phyloP scores from a whole-genome alignment of 495 filamentous ascomycete species.

The Penicillium chermesinum region DNA sequence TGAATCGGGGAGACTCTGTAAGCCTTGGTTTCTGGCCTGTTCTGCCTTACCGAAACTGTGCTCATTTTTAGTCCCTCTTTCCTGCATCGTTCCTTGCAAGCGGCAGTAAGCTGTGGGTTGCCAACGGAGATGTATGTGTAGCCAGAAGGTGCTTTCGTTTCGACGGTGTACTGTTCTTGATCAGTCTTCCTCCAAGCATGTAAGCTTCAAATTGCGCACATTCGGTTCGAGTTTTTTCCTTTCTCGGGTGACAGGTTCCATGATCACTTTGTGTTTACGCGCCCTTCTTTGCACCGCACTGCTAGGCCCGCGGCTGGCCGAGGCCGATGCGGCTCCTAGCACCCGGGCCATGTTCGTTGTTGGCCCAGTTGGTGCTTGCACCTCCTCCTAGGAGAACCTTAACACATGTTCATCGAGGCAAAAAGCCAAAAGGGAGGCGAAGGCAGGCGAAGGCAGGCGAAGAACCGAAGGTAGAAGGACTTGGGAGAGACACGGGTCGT shows the following conservation, averaged over 20 bases:
- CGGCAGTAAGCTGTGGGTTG: conserved; percentile 64
- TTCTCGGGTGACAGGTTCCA: conserved; percentile 53
- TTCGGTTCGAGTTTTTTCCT: conserved; percentile 58
- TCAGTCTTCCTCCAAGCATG: conserved; percentile 19
- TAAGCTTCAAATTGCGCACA: conserved; percentile 21
- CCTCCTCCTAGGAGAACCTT: conserved; percentile 10
- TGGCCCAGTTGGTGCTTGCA: conserved; percentile 12
- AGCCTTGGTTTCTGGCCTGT: neutral
- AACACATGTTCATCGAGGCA: conserved; percentile 8
- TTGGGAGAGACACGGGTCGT: neutral
- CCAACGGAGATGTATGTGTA: conserved; percentile 83
- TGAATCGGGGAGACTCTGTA: neutral
- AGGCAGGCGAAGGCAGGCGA: neutral
- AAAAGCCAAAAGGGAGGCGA: neutral
- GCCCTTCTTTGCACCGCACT: conserved; percentile 28
- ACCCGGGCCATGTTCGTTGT: conserved; percentile 33
- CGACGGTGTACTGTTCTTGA: conserved; percentile 42
- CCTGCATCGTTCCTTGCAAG: conserved; percentile 76
- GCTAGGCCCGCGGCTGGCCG: conserved; percentile 29
- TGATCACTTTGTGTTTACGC: conserved; percentile 54
- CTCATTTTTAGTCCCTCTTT: conserved; percentile 62
- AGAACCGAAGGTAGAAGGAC: no score
- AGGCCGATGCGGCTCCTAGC: conserved; percentile 29
- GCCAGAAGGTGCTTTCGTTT: conserved; percentile 60
- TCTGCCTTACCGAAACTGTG: conserved; percentile 66